Evolutionary conservation across 192 early-diverging fungal species (phyloP), one percentile per base, ranked within the genome.

Genomic region (Coemansia aciculifera): DNA sequence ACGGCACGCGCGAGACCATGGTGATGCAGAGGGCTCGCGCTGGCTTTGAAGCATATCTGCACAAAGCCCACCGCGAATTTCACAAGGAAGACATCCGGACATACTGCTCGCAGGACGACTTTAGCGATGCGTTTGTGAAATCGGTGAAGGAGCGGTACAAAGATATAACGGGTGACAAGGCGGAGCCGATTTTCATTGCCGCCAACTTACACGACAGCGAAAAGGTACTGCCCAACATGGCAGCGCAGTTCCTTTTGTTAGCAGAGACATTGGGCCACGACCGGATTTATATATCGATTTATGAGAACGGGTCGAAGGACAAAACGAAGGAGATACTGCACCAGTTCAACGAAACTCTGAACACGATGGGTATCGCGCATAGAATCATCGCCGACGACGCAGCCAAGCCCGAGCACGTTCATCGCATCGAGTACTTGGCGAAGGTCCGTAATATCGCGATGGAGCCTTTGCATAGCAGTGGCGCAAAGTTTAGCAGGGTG

Each of bases 341-440:
- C 8, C 54, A 48, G 37, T 72, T 83, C 19, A 34, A 60, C 10
- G 9, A 31, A 3, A 63, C 64, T 6, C 49, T 84, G 5, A 27
- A 31, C 21, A 17, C 36, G 11, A 21, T 84, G 19, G 56, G 49
- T 2, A 73, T 84, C 15, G 51, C 65, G 15, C 73, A 85, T 65
- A 32, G 19, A 4, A 75, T 84, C 49, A 31, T 57, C 9, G 24
- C 67, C 23, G 71, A 74, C 59, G 13, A 46, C 4, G 19, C 39
- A 10, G 38, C 60, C 31, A 48, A 62, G 3, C 66, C 63, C 7
- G 9, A 48, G 27, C n/a, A 49, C 48, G 8, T 49, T 49, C 48
- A 49, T 51, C 81, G 84, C n/a, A 85, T 85, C 46, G 71, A 75
- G 17, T 75, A 80, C 37, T 73, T 85, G 69, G 84, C 84, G 8